A percentile compares a stretch with the other conserved stretches of the same genome.
phyloP scores from a whole-genome alignment of 495 filamentous ascomycete genomes.

The Penicillium argentinense region DNA sequence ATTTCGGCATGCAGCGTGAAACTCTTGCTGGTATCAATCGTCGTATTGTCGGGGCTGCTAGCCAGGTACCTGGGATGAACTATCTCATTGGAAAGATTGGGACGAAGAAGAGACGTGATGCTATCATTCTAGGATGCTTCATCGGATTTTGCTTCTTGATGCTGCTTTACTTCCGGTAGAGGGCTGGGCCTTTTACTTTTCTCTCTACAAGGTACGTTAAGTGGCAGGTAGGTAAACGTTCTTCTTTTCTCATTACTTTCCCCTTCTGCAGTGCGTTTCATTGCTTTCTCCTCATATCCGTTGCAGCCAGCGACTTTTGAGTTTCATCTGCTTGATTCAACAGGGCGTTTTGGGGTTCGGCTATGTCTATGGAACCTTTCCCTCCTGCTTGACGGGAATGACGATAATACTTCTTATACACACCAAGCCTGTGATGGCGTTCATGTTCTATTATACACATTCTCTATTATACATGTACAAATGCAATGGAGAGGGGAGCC shows the following conservation, averaged over 20 bases:
- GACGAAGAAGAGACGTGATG: slow-evolving; percentile 91
- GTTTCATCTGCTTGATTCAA: slow-evolving; percentile 7
- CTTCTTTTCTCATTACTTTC: slow-evolving; percentile 8
- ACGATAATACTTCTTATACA: slow-evolving; percentile 16
- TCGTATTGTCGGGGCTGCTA: slow-evolving; percentile 82
- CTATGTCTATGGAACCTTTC: slow-evolving; percentile 8
- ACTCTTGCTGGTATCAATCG: slow-evolving; percentile 82
- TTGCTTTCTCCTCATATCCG: slow-evolving; percentile 7
- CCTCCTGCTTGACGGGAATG: slow-evolving; percentile 12
- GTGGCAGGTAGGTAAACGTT: too few species aligned
- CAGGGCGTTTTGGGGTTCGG: slow-evolving; percentile 25
- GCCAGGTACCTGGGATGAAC: slow-evolving; percentile 91
- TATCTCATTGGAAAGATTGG: slow-evolving; percentile 91
- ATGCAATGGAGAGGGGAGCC: slow-evolving; percentile 21
- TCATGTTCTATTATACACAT: slow-evolving; percentile 29
- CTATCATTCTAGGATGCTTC: slow-evolving; percentile 85
- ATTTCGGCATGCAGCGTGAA: slow-evolving; percentile 83
- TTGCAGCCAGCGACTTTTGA: slow-evolving; percentile 22
- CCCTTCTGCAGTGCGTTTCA: too few species aligned
- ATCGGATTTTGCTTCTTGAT: slow-evolving; percentile 89
- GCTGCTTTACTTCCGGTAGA: slow-evolving; percentile 76
- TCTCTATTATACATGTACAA: slow-evolving; percentile 35
- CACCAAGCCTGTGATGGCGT: slow-evolving; percentile 15
- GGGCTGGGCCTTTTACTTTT: slow-evolving; percentile 1
- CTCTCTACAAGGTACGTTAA: not conserved